phyloP scores from a whole-genome alignment of 1,139 yeast species.

The Entelexis paramagnoliae region DNA sequence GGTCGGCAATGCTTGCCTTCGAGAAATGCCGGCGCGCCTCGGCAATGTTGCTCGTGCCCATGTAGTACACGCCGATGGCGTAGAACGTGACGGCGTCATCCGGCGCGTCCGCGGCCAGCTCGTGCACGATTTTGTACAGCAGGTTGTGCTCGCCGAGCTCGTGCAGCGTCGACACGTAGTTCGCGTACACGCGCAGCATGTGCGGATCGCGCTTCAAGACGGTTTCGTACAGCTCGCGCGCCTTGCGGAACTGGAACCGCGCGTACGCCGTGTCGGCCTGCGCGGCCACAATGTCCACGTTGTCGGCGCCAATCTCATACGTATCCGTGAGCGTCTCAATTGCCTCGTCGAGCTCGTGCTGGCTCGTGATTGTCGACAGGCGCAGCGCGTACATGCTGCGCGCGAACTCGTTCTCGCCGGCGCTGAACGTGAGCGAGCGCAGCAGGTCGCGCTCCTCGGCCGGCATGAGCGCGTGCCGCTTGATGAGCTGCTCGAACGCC shows the following conservation, averaged over 20 bases:
- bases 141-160: constrained; percentile 79
- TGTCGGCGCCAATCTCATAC: constrained; percentile 56
- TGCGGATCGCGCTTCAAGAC: constrained; percentile 19
- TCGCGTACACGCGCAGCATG: constrained; percentile 45
- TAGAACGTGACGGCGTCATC: constrained; percentile 81
- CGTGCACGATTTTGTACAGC: constrained; percentile 71
- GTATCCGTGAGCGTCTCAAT: constrained; percentile 58
- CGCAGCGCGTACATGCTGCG: constrained; percentile 65
- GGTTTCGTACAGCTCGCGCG: constrained; percentile 62
- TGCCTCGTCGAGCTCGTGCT: constrained; percentile 55
- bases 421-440: constrained; percentile 58
- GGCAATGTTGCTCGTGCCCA: constrained; percentile 57
- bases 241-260: constrained; percentile 71
- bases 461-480: constrained; percentile 70
- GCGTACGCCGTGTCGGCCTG: constrained; percentile 63
- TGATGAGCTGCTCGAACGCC: constrained; percentile 72
- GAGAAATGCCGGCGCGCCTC: constrained; percentile 86
- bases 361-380: constrained; percentile 55
- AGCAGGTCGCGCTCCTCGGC: constrained; percentile 76
- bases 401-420: constrained; percentile 62
- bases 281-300: constrained; percentile 53
- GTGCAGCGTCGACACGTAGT: constrained; percentile 72
- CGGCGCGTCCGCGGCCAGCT: constrained; percentile 77
- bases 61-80: constrained; percentile 83
- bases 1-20: constrained; percentile 78